Base-by-base conservation (phyloP, 2,329 filamentous ascomycete genomes). In the Xylariaceae sp. region DNA sequence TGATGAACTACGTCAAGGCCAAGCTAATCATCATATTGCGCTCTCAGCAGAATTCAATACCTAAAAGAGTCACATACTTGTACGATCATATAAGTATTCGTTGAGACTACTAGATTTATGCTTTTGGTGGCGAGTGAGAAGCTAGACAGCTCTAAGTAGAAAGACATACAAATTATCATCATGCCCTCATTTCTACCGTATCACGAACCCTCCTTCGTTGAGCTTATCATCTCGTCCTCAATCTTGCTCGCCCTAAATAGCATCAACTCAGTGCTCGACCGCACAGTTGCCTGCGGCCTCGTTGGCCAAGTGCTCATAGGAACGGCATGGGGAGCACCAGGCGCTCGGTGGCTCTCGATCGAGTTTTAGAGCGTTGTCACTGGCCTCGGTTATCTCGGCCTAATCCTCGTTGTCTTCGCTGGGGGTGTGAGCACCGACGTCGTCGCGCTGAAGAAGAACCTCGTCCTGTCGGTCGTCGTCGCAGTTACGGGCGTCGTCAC, bases 261-360 rank as follows among this genome's bases (percentile, higher is more conserved):
- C 5, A 61, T 82, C 55, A 84, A 85, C 57, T 74, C 75, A 50
- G 64, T 77, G 0, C 75, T 91, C 1, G 82, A 91, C 61, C 75
- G 72, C 11, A 60, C 82, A 0, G 64, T 89, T 0, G 89, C 86
- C 67, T 91, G 87, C 63, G 88, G 88, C 0, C 78, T 92, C 0
- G 72, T 92, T 6, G 89, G 87, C 1, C 87, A 92, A 62, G 78
- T 92, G 11, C 73, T 91, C 6, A 68, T 91, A 15, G 89, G 88
- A 10, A 80, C 91, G 7, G 80, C 84, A 7, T 92, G 82, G 81
- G 88, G 88, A 7, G 80, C 79, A 0, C 88, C 88, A 0, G 86
- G 86, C 1, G 81, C 76, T 3, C 77, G 81, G 66, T 85, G 81
- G 79, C 77, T 92, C 0, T 73, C 75, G 0, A 16, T 51, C 0